Evolutionary conservation across 139 green algal genomes (phyloP).

Genomic region (Chlorella sp.): DNA sequence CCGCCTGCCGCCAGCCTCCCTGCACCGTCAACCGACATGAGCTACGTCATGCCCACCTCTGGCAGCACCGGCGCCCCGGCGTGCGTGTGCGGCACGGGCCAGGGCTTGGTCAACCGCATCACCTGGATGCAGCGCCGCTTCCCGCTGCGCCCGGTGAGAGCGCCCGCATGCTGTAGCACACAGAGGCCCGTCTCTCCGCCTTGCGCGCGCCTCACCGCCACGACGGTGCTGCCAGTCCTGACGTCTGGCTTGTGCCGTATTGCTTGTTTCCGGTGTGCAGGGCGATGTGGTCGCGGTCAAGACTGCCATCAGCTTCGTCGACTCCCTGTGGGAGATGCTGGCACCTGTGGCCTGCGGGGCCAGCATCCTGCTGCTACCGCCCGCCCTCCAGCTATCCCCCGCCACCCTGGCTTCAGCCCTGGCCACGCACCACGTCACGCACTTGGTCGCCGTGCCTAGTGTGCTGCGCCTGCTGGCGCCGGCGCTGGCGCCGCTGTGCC

Average conservation of each 20-base stretch:
- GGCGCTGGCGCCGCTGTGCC: constrained; percentile 15
- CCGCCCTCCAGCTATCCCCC: constrained; percentile 6
- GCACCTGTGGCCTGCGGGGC: constrained; percentile 37
- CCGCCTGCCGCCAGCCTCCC: no score
- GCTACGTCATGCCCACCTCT: constrained; percentile 55
- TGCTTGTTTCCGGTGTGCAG: constrained; percentile 10
- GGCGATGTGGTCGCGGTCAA: constrained; percentile 12
- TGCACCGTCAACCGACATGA: no score
- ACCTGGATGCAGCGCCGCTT: constrained; percentile 40
- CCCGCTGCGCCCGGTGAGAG: background rate
- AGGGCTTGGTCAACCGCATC: constrained; percentile 47
- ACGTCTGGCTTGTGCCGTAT: background rate
- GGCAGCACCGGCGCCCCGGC: constrained; percentile 53
- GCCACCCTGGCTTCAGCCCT: constrained; percentile 7
- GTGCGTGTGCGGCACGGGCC: constrained; percentile 44
- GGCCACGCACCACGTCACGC: constrained; percentile 29
- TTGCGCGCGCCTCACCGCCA: no score
- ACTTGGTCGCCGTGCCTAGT: constrained; percentile 28
- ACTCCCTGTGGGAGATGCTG: constrained; percentile 44
- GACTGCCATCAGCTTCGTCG: constrained; percentile 22
- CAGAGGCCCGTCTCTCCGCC: no score
- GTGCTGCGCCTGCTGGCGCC: constrained; percentile 33
- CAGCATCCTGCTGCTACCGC: background rate
- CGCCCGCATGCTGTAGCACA: no score
- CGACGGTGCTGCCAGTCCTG: no score